Evolutionary conservation across 2,329 filamentous ascomycete genomes (phyloP), one percentile per base, ranked within the genome.

Genomic region (Metarhizium brunneum): DNA sequence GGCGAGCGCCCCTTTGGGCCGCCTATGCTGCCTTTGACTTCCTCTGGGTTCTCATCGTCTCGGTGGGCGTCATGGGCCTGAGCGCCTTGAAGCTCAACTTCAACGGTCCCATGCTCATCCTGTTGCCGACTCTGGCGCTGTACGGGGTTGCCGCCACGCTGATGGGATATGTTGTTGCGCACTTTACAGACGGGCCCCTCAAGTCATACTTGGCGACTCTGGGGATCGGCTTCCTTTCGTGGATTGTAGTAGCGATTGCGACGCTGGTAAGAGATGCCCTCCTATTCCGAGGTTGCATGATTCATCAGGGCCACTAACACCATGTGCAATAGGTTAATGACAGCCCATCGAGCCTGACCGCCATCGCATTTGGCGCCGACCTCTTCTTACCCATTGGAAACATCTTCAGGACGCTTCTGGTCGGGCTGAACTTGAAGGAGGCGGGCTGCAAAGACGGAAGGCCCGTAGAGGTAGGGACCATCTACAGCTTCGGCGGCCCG

Each of bases 1-100:
- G 87, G 30, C 84, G 86, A 1, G 73, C 85, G 1, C 88, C 90
- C 1, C 74, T 95, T 1, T 95, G 90, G 90, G 69, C 88, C 1
- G 88, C 90, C 1, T 92, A 95, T 65, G 75, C 85, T 1, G 65
- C 75, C 1, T 95, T 95, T 64, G 90, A 95, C 71, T 88, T 90
- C 59, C 65, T 81, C 38, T 84, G 91, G 55, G 83, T 91, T 1
- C 62, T 92, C 16, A 47, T 63, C 25, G 79, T 85, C 14, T 83
- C 83, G 35, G 81, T 83, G 3, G 63, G 90, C 13, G 76, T 81
- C 8, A 81, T 84, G 32, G 80, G 82, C 43, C 82, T 92, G 29
- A 88, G 88, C 63, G 79, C 77, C 1, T 79, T 77, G 1, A 70
- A 77, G 36, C 81, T 82, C 0, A 66, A 74, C 57, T 77, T 84